Percentiles rank a stretch among this genome's conserved stretches.
Conservation (phyloP, 169 alveolate species). For the Cryptosporidium andersoni region DNA sequence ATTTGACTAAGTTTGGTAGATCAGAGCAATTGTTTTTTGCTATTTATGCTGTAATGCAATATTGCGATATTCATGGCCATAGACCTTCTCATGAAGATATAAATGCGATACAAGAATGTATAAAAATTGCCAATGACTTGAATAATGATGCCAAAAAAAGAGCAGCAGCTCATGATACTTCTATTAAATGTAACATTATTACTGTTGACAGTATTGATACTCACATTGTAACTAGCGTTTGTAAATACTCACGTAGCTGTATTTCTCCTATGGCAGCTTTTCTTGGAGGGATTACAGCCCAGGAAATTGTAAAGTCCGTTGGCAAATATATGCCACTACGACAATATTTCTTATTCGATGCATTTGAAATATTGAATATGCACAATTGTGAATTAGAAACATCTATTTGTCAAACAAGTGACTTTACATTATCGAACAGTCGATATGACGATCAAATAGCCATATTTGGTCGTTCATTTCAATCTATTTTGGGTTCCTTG, state of each 20-base stretch:
- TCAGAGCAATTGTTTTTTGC: slow-evolving; percentile 94
- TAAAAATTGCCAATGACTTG: slow-evolving; percentile 76
- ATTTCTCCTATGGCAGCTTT: slow-evolving; percentile 95
- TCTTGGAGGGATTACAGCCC: slow-evolving; percentile 97
- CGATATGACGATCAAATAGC: slow-evolving; percentile 93
- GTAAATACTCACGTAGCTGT: slow-evolving; percentile 81
- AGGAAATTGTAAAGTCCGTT: slow-evolving; percentile 96
- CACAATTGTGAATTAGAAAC: slow-evolving; percentile 71
- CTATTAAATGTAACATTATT: slow-evolving; percentile 26
- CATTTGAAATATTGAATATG: slow-evolving; percentile 86
- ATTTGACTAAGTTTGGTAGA: slow-evolving; percentile 94
- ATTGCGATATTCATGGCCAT: slow-evolving; percentile 74
- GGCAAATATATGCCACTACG: slow-evolving; percentile 98
- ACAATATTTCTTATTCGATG: slow-evolving; percentile 95
- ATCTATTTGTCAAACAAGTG: slow-evolving; percentile 36
- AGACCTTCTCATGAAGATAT: slow-evolving; percentile 80
- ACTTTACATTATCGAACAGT: slow-evolving; percentile 77
- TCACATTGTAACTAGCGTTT: slow-evolving; percentile 81
- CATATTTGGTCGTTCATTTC: slow-evolving; percentile 87
- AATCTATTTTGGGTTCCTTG: slow-evolving; percentile 79
- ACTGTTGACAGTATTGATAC: slow-evolving; percentile 87
- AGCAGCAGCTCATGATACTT: slow-evolving; percentile 14
- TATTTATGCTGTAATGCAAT: slow-evolving; percentile 82
- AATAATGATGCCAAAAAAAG: slow-evolving; percentile 75
- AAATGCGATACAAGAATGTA: slow-evolving; percentile 79